A percentile compares a stretch with the other conserved stretches of the same genome.
Evolutionary conservation across 1,139 yeast genomes (phyloP).

Genomic region (Suhomyces choctaworum): DNA sequence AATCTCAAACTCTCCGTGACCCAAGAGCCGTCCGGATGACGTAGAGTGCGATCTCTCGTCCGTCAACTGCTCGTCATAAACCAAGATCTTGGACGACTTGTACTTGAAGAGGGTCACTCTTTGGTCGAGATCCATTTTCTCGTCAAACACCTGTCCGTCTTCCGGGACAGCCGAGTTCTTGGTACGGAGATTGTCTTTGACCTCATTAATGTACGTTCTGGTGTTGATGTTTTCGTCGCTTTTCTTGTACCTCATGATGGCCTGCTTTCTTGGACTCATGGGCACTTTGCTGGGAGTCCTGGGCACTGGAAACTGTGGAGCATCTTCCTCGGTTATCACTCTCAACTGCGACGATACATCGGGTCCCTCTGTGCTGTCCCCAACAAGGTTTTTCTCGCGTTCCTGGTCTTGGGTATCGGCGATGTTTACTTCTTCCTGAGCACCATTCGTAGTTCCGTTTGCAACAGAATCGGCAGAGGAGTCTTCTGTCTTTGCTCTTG

Average conservation of each 20-base stretch:
- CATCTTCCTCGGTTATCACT: too few species aligned
- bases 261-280: conserved; percentile 42
- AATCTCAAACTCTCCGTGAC: conserved; percentile 64
- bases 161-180: conserved; percentile 10
- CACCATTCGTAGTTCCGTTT: neutral
- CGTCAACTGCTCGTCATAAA: conserved; percentile 41
- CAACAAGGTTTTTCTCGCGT: too few species aligned
- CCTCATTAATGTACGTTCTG: conserved; percentile 26
- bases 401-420: too few species aligned
- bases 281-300: conserved; percentile 1
- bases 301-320: too few species aligned
- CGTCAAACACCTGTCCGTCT: conserved; percentile 5
- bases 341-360: too few species aligned
- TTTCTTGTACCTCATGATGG: conserved; percentile 41
- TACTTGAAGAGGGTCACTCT: conserved; percentile 41
- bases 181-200: conserved; percentile 29
- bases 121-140: conserved; percentile 30
- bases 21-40: conserved; percentile 48
- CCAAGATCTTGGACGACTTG: conserved; percentile 40
- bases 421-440: too few species aligned
- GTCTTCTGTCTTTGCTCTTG: conserved; percentile 4
- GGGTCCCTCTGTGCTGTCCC: too few species aligned
- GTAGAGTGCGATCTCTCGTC: conserved; percentile 17
- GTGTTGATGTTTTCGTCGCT: conserved; percentile 29
- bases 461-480: neutral